Evolutionary conservation across 805 yeast genomes (phyloP), one percentile per base, ranked within the genome.

Genomic region (Metschnikowia picachoensis): DNA sequence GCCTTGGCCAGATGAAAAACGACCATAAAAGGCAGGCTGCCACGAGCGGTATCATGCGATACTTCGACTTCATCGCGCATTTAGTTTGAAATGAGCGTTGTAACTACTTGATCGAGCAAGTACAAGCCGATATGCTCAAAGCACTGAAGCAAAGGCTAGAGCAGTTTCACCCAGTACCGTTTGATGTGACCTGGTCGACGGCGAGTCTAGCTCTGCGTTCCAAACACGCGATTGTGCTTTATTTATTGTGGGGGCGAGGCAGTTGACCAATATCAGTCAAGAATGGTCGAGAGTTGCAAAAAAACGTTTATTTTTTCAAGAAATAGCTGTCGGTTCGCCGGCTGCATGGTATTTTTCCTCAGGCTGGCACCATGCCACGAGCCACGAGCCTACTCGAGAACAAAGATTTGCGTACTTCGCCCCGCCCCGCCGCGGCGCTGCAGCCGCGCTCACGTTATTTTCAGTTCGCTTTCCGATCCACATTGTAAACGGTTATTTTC

Each of bases 1-100:
- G 15, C 30, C 40, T 43, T 11, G 54, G 56, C 51, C 50, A 50
- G 38, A 41, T 40, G 30, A 40, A 13, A 15, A 30, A 50, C n/a
- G 46, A 35, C 30, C 52, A 49, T 9, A 47, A 30, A 10, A 45
- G 12, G 30, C 44, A 37, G n/a, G 40, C 45, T n/a, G 35, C 20
- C 16, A 39, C 36, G 3, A 52, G 39, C 45, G 44, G 35, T 15
- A 39, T 25, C 20, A 50, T 32, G 14, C 56, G 52, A 27, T 15
- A 25, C 36, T 46, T 49, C 29, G 47, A 48, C 47, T 50, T 52
- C 56, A 52, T 52, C 36, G 28, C 38, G 28, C 25, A 28, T 39
- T 29, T 11, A 35, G 20, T 10, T 35, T 9, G 10, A 10, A 14
- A 16, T 9, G 9, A 16, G 37, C 12, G 13, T 20, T 17, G 28